These are phyloP conservation scores for Leptoxyphium fumago DNA, from an alignment of 2,329 filamentous ascomycete genomes.

Conservation along the genomic window DNA sequence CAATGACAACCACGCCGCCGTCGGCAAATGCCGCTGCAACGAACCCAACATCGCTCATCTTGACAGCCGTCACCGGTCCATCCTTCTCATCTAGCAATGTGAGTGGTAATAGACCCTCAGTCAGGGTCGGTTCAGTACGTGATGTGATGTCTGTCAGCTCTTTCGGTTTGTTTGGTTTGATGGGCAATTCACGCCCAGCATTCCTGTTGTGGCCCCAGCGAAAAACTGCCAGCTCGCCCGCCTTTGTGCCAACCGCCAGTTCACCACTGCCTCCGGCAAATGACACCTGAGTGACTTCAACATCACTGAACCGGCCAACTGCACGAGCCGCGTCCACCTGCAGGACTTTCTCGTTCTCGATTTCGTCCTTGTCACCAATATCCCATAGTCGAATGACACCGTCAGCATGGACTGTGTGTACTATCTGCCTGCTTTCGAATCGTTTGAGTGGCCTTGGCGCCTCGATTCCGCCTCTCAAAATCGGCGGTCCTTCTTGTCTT, in stretches of 20 bases:
- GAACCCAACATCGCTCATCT: slow-evolving; percentile 87
- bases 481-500: slow-evolving; percentile 58
- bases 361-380: slow-evolving; percentile 76
- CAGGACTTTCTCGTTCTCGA: slow-evolving; percentile 69
- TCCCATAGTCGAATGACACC: slow-evolving; percentile 90
- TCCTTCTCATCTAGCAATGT: slow-evolving; percentile 71
- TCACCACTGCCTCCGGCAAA: slow-evolving; percentile 72
- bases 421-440: slow-evolving; percentile 69
- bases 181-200: slow-evolving; percentile 47
- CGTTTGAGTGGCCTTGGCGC: slow-evolving; percentile 54
- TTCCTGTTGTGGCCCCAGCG: slow-evolving; percentile 72
- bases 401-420: slow-evolving; percentile 80
- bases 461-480: slow-evolving; percentile 68
- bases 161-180: slow-evolving; percentile 31
- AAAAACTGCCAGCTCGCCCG: slow-evolving; percentile 77
- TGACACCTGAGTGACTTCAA: slow-evolving; percentile 66
- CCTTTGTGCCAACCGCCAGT: slow-evolving; percentile 63
- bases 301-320: slow-evolving; percentile 59
- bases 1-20: slow-evolving; percentile 67
- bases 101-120: slow-evolving; percentile 67
- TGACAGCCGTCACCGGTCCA: slow-evolving; percentile 63
- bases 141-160: slow-evolving; percentile 59
- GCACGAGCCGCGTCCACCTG: slow-evolving; percentile 80
- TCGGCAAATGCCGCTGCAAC: slow-evolving; percentile 73
- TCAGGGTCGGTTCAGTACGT: slow-evolving; percentile 56